A percentile compares a stretch with the other conserved stretches of the same genome.
Conservation (phyloP, 2,329 filamentous ascomycete species). For the Xylariales sp. region DNA sequence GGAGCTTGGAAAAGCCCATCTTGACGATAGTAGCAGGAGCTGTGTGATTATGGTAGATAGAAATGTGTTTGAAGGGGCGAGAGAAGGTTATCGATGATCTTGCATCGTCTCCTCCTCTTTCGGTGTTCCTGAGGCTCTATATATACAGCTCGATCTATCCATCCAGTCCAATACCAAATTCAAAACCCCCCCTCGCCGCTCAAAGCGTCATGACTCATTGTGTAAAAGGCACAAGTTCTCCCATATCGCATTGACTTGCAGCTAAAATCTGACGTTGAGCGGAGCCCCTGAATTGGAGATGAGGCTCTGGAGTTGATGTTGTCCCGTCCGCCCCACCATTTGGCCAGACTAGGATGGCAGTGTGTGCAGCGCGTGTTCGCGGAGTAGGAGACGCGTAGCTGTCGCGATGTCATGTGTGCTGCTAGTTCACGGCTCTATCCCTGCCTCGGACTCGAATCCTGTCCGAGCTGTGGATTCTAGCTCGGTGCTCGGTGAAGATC, state of each 20-base stretch:
- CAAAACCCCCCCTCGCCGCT: neutral
- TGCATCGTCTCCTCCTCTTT: neutral
- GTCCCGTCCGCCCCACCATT: constrained; percentile 7
- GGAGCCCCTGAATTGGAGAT: neutral
- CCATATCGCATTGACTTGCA: neutral
- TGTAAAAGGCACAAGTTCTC: neutral
- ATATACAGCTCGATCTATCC: neutral
- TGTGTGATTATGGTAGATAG: neutral
- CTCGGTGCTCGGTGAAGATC: constrained; percentile 20
- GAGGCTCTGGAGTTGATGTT: neutral
- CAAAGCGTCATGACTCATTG: constrained; percentile 11
- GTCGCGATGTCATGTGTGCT: constrained; percentile 20
- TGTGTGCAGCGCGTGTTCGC: neutral
- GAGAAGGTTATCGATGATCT: neutral
- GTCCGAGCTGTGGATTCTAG: constrained; percentile 11
- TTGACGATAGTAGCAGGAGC: constrained; percentile 1
- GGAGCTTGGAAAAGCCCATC: constrained; percentile 37
- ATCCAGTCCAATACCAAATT: neutral
- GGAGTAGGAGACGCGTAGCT: constrained; percentile 5
- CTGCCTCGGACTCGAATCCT: constrained; percentile 13
- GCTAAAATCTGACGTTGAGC: neutral
- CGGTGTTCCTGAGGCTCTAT: neutral
- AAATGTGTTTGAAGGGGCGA: neutral
- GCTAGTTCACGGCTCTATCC: neutral
- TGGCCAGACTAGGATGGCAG: neutral